Evolutionary conservation across 306 rosid species (phyloP), one percentile per base, ranked within the genome.

Genomic region (Dalbergia cultrata): DNA sequence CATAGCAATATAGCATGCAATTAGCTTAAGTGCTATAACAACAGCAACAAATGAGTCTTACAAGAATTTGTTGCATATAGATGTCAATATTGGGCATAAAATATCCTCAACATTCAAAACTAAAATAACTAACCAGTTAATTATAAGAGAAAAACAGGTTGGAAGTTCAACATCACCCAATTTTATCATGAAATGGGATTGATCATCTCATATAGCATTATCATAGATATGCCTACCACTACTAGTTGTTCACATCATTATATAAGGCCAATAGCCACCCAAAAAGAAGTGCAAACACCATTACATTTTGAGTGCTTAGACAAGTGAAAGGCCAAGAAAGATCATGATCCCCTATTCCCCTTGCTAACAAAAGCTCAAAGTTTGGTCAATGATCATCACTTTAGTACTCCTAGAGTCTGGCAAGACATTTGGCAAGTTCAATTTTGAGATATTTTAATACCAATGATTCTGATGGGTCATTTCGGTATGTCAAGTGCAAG

Each of bases 101-200:
- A 63, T 75, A 70, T 73, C 74, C 57, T 21, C 53, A 35, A 35
- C 67, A 50, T 70, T 69, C 45, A 50, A 64, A 74, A 64, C 35
- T 57, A 26, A 70, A 41, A 58, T 18, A 19, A 34, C 54, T 50
- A 64, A 61, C 34, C 70, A 76, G 26, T 50, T 37, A 76, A 70
- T 10, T 53, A 54, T 18, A 12, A 33, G 35, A 58, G 45, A 17
- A 54, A 72, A 65, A 17, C 17, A 72, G 56, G 26, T 3, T 19
- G 17, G 43, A 57, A 54, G 39, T 66, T 53, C 60, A 72, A 21
- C 73, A 58, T 13, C 59, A 54, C 16, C 70, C 45, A 78, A 68
- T 57, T 47, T 26, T 58, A 73, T 59, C 52, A 45, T 57, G 37
- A 74, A 72, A 78, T 78, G 59, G 63, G 45, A 65, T 72, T 34